Percentiles rank a stretch among this genome's conserved stretches.
These are phyloP conservation scores for Epichloe gansuensis DNA, from an alignment of 2,329 filamentous ascomycete species.

Conservation along the genomic window DNA sequence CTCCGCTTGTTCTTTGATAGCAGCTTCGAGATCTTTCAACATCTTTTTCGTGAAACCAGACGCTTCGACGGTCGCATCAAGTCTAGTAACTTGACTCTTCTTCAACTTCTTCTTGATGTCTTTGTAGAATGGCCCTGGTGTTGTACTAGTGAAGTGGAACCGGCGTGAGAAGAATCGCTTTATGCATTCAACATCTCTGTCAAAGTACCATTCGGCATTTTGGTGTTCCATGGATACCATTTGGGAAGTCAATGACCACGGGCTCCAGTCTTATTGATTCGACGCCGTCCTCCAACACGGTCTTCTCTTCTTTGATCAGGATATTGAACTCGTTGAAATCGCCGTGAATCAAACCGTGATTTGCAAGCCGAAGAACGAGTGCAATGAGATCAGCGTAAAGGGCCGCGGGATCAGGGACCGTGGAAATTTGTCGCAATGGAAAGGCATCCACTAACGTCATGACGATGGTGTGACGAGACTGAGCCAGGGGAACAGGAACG, in stretches of 20 bases:
- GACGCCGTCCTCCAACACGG: constrained; percentile 26
- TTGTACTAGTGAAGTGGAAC: constrained; percentile 76
- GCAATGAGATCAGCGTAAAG: constrained; percentile 87
- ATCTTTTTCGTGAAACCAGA: constrained; percentile 96
- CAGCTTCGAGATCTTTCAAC: constrained; percentile 83
- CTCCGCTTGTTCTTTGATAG: constrained; percentile 68
- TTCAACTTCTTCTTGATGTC: constrained; percentile 67
- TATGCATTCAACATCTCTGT: constrained; percentile 88
- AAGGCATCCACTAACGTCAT: constrained; percentile 92
- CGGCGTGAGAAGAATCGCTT: constrained; percentile 86
- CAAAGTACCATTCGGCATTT: constrained; percentile 96
- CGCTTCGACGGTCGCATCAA: constrained; percentile 83
- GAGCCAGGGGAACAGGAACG: constrained; percentile 76
- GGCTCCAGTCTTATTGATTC: constrained; percentile 50
- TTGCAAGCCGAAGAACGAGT: constrained; percentile 72
- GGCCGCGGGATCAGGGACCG: constrained; percentile 69
- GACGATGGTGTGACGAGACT: constrained; percentile 89
- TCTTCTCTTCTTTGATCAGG: constrained; percentile 65
- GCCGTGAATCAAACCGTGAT: constrained; percentile 84
- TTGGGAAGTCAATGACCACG: constrained; percentile 89
- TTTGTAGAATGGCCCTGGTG: constrained; percentile 73
- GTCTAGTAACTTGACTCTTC: constrained; percentile 50
- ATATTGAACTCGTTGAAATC: constrained; percentile 99
- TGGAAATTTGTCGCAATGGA: constrained; percentile 77
- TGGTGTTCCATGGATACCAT: constrained; percentile 92